Evolutionary conservation across 345 rosid species (phyloP), one percentile per base, ranked within the genome.

Genomic region (Dipteronia sinensis): DNA sequence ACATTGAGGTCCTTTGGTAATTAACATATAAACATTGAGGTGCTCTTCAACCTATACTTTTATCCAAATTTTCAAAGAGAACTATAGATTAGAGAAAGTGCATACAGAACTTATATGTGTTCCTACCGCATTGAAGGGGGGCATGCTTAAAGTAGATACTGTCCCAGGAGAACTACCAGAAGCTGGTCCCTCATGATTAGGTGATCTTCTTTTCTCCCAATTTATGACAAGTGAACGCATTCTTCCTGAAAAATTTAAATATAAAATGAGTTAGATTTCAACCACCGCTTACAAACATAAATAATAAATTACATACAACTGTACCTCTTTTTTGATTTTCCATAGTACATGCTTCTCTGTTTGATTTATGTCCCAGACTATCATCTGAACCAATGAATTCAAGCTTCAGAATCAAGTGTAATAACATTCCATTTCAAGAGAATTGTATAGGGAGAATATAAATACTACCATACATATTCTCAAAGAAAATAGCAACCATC

Each of bases 261-360:
- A 68, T 47, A 81, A 23, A 79, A 58, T 42, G 22, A 69, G 47
- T 79, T 46, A 79, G 61, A 56, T n/a, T 79, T 74, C 69, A 65
- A 40, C 29, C 46, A 67, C 71, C 69, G 38, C 49, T 49, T 76
- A 71, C 20, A 74, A 81, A 62, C 61, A 81, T 49, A 72, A 74
- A 67, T 6, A 56, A 72, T 27, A 29, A 76, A 67, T n/a, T 19
- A 82, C 74, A 68, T 55, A 55, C 76, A 71, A 58, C 42, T 22
- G 66, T 89, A 95, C 98, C 98, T 86, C 90, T 89, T 86, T 84
- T 91, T 73, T 82, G 91, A 78, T 82, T 81, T 78, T 91, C 98
- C 38, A 76, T 63, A 34, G 86, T 81, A 73, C 79, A 72, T 63
- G 81, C 83, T 55, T 91, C 97, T 85, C 90, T 87, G 76, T 72